Base-by-base conservation (phyloP, 2,329 filamentous ascomycete genomes). In the Cercospora berteroae region DNA sequence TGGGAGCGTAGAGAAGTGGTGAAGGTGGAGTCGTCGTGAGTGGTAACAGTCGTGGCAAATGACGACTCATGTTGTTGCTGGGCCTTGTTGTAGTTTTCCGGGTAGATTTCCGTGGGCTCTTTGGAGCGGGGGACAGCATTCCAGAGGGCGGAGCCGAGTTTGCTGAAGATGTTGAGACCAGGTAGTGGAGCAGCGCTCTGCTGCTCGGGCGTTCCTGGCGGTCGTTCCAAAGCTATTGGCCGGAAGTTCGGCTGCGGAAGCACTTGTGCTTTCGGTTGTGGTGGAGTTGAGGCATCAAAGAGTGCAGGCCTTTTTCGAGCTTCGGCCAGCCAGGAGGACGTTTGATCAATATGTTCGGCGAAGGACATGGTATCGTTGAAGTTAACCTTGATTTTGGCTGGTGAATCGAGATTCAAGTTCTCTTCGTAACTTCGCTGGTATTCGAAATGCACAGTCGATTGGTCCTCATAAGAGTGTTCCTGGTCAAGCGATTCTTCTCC, bases 361-460 rank as follows among this genome's bases (percentile, higher is more conserved):
- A 58, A 64, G 13, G 39, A 63, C 57, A 55, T 56, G 9, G 74
- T 77, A 58, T 79, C 77, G 48, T 77, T 75, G 70, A 79, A 79
- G 52, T 78, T 77, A 65, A 79, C 77, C 8, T 63, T 69, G 60
- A 79, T 71, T 57, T 77, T 78, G 36, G 72, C 71, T 7, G 77
- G 77, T 12, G 77, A 79, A 6, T 74, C 74, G 23, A 75, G 59
- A 55, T 79, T 79, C n/a, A 79, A 71, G 23, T 74, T 70, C 63
- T 79, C 77, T 63, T 77, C 74, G 68, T 79, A 79, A 70, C 76
- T 78, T 27, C 64, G 69, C 9, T 64, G 52, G 2, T 31, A 9
- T 29, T 57, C 29, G 23, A 33, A 12, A 7, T 64, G 69, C 5
- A 66, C 61, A 7, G 64, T 61, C 7, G 52, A 55, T 12, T 64